Evolutionary conservation across 306 rosid species (phyloP).

Genomic region (Quercus aquifolioides): DNA sequence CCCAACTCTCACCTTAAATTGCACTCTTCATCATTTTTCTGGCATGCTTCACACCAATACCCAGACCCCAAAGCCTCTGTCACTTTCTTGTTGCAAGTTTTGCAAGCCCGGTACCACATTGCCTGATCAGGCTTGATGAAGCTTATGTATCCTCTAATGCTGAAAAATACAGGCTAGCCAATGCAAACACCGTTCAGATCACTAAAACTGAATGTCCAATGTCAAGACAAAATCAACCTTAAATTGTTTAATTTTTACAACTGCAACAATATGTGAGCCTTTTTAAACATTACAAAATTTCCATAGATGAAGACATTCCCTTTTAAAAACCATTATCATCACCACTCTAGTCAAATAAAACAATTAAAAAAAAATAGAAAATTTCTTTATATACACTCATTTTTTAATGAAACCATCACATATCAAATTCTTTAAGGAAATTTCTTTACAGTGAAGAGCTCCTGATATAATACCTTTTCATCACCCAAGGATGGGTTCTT

Average conservation of each 20-base stretch:
- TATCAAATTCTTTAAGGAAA: no score
- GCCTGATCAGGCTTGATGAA: constrained; percentile 77
- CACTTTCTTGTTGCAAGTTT: constrained; percentile 83
- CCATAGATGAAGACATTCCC: no score
- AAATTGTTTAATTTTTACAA: not conserved
- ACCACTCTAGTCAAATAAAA: not conserved
- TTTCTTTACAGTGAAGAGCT: not conserved
- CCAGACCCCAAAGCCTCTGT: constrained; percentile 70
- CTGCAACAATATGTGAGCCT: not conserved
- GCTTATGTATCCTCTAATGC: constrained; percentile 62
- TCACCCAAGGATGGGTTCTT: constrained; percentile 64
- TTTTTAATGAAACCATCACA: no score
- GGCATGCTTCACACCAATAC: constrained; percentile 92
- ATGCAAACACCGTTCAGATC: not conserved
- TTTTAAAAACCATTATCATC: no score
- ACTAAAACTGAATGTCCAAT: not conserved
- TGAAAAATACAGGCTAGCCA: constrained; percentile 68
- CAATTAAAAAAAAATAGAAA: not conserved
- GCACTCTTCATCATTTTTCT: constrained; percentile 72
- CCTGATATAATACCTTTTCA: constrained; percentile 55
- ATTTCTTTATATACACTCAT: not conserved
- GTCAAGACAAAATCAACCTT: not conserved
- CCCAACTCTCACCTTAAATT: constrained; percentile 47
- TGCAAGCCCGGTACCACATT: constrained; percentile 94
- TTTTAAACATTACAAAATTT: not conserved